Evolutionary conservation across 441 rosid genomes (phyloP).

Genomic region (Flueggea neowawraea): DNA sequence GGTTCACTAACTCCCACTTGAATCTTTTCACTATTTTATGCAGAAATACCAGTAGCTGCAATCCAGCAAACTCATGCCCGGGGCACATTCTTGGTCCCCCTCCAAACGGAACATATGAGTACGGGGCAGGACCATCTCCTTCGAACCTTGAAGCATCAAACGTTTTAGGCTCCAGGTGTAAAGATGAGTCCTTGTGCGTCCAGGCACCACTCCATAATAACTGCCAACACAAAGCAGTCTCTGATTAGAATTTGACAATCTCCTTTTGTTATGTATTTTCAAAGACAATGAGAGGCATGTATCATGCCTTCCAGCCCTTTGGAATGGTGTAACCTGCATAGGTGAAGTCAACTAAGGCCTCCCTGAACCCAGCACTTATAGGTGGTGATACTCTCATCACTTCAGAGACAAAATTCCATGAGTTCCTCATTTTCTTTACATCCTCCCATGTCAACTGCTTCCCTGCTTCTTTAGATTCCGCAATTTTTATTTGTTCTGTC

Average conservation of each 20-base stretch:
- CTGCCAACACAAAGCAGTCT: neutral
- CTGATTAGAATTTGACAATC: neutral
- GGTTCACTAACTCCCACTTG: conserved; percentile 2
- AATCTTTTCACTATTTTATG: conserved; percentile 13
- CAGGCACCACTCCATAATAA: conserved; percentile 12
- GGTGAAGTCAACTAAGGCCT: conserved; percentile 13
- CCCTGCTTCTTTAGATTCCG: conserved; percentile 3
- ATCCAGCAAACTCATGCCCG: conserved; percentile 15
- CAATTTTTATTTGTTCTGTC: conserved; percentile 18
- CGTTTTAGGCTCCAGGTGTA: conserved; percentile 10
- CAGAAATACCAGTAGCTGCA: conserved; percentile 19
- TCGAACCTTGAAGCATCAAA: conserved; percentile 20
- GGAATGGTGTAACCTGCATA: conserved; percentile 15
- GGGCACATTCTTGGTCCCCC: conserved; percentile 25
- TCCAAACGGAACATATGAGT: conserved; percentile 18
- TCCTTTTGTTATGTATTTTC: too few species aligned
- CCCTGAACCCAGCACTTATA: conserved; percentile 13
- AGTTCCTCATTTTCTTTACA: conserved; percentile 18
- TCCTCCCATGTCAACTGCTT: conserved; percentile 16
- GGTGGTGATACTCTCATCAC: conserved; percentile 14
- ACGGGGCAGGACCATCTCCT: conserved; percentile 21
- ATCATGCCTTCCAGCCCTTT: conserved; percentile 21
- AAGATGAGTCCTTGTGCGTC: conserved; percentile 6
- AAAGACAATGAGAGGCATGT: neutral
- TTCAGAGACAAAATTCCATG: conserved; percentile 21